These are phyloP conservation scores for Ophiobolus disseminans DNA, from an alignment of 2,329 filamentous ascomycete species.

Conservation along the genomic window DNA sequence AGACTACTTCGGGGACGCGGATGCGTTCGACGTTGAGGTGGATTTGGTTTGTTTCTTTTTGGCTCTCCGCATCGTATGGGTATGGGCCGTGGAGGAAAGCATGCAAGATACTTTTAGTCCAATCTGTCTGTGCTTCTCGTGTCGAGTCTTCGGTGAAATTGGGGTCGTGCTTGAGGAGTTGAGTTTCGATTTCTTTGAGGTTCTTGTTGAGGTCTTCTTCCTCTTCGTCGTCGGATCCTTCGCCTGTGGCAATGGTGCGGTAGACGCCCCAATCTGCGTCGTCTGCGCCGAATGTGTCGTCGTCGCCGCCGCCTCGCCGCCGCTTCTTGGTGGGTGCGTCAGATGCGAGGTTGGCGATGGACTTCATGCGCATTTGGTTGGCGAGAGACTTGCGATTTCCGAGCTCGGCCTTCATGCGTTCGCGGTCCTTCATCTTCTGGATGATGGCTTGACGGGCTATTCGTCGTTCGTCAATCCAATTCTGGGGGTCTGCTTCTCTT, in stretches of 20 bases:
- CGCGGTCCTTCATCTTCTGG: slow-evolving; percentile 88
- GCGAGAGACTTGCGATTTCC: slow-evolving; percentile 97
- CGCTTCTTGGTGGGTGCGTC: slow-evolving; percentile 85
- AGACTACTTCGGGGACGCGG: slow-evolving; percentile 89
- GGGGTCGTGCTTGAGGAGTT: slow-evolving; percentile 85
- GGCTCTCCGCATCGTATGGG: slow-evolving; percentile 80
- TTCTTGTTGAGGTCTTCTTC: slow-evolving; percentile 82
- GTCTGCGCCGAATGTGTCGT: slow-evolving; percentile 95
- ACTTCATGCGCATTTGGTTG: slow-evolving; percentile 98
- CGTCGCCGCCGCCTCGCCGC: slow-evolving; percentile 83
- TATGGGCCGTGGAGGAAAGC: slow-evolving; percentile 88
- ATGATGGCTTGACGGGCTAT: slow-evolving; percentile 73
- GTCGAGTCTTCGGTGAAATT: slow-evolving; percentile 92
- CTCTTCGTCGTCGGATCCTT: slow-evolving; percentile 83
- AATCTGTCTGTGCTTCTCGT: slow-evolving; percentile 89
- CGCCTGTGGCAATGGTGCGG: slow-evolving; percentile 85
- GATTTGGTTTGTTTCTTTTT: slow-evolving; percentile 82
- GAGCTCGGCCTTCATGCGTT: slow-evolving; percentile 90
- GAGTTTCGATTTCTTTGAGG: slow-evolving; percentile 79
- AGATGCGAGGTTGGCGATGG: slow-evolving; percentile 91
- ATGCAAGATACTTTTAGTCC: slow-evolving; percentile 90
- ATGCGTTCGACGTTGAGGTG: slow-evolving; percentile 98
- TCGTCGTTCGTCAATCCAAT: slow-evolving; percentile 85
- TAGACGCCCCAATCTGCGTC: slow-evolving; percentile 99
- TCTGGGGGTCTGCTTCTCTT: slow-evolving; percentile 81